Percentiles rank a stretch among this genome's conserved stretches.
Conservation (phyloP, 1,284 basidiomycete genomes). For the Boletus mariae region DNA sequence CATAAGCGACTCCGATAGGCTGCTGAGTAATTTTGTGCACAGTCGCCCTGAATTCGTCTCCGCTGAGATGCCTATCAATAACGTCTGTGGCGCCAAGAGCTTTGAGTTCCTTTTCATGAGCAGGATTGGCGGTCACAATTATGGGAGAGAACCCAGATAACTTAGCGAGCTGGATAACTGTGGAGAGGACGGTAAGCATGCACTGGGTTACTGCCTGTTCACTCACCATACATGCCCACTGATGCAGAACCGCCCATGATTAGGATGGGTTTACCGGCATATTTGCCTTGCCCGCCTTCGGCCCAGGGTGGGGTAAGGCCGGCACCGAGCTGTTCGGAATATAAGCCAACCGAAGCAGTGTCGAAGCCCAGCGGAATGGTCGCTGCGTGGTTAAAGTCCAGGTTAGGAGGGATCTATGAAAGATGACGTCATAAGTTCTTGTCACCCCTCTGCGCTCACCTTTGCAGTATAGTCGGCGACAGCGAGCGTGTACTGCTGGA, state of each 20-base stretch:
- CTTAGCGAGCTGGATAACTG: conserved; percentile 54
- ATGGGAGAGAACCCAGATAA: conserved; percentile 52
- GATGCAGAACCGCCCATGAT: conserved; percentile 44
- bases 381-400: conserved; percentile 33
- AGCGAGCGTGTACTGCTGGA: conserved; percentile 34
- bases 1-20: conserved; percentile 39
- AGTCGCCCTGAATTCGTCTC: conserved; percentile 26
- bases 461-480: conserved; percentile 30
- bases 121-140: conserved; percentile 48
- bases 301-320: conserved; percentile 33
- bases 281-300: conserved; percentile 34
- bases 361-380: conserved; percentile 36
- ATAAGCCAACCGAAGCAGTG: conserved; percentile 37
- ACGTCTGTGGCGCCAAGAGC: conserved; percentile 52
- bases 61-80: conserved; percentile 41
- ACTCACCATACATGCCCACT: conserved; percentile 42
- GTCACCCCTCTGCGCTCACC: conserved; percentile 17
- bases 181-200: not conserved
- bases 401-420: conserved; percentile 23
- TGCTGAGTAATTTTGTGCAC: conserved; percentile 28
- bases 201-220: not conserved
- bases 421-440: conserved; percentile 9
- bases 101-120: conserved; percentile 42
- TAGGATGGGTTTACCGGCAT: conserved; percentile 37
- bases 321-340: conserved; percentile 25